A percentile compares a stretch with the other conserved stretches of the same genome.
phyloP scores from a whole-genome alignment of 192 early-diverging fungal species.

The Umbelopsis isabellina region DNA sequence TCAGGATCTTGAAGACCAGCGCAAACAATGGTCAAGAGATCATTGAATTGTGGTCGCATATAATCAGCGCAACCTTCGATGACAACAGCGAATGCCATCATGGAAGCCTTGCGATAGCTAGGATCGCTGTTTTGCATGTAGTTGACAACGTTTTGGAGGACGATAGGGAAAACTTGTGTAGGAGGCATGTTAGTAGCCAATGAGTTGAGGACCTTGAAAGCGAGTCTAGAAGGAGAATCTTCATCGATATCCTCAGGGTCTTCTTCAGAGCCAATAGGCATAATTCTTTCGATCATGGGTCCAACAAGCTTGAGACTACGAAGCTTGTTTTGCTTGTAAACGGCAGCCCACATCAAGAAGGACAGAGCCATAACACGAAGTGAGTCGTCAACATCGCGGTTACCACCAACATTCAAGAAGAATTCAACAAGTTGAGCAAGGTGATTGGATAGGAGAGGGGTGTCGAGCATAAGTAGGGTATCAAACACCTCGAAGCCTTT shows the following conservation, averaged over 20 bases:
- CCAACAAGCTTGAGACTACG: constrained; percentile 81
- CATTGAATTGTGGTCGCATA: constrained; percentile 75
- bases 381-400: constrained; percentile 67
- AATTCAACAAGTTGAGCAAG: constrained; percentile 82
- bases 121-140: constrained; percentile 83
- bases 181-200: constrained; percentile 85
- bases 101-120: constrained; percentile 79
- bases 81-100: constrained; percentile 82
- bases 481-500: constrained; percentile 91
- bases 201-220: constrained; percentile 73
- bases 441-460: constrained; percentile 79
- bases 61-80: constrained; percentile 89
- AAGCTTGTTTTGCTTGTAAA: constrained; percentile 84
- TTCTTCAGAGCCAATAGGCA: constrained; percentile 85
- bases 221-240: constrained; percentile 74
- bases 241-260: constrained; percentile 82
- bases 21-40: constrained; percentile 77
- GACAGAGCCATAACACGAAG: constrained; percentile 81
- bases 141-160: constrained; percentile 69
- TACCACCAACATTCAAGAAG: constrained; percentile 72
- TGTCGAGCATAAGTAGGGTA: constrained; percentile 76
- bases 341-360: constrained; percentile 78
- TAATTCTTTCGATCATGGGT: constrained; percentile 74
- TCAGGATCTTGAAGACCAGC: constrained; percentile 83
- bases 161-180: constrained; percentile 83